phyloP scores from a whole-genome alignment of 768 basidiomycete species.

The Hysterangium stoloniferum region DNA sequence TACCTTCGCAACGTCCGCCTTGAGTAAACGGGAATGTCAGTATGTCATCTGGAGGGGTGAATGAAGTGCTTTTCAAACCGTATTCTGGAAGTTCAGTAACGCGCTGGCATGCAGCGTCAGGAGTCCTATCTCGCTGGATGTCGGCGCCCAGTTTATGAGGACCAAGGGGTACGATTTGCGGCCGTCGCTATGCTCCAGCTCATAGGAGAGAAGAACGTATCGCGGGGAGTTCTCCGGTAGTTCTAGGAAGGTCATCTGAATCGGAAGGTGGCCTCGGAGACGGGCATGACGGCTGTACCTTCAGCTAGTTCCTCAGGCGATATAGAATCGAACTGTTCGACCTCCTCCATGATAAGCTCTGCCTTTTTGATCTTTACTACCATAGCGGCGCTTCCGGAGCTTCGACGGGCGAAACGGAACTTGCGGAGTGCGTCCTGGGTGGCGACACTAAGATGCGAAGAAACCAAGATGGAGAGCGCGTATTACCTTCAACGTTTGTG shows the following conservation, averaged over 20 bases:
- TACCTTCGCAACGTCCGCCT: conserved; percentile 26
- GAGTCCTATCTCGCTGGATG: conserved; percentile 64
- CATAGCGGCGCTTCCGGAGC: conserved; percentile 64
- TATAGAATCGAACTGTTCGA: conserved; percentile 69
- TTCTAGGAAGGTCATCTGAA: conserved; percentile 37
- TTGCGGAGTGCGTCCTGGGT: conserved; percentile 58
- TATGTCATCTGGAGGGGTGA: neutral
- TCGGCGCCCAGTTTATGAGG: conserved; percentile 84
- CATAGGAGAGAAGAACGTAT: conserved; percentile 79
- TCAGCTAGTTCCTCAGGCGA: conserved; percentile 81
- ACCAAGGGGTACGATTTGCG: conserved; percentile 80
- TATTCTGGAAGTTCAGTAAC: conserved; percentile 68
- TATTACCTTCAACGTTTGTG: conserved; percentile 51
- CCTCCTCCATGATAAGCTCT: conserved; percentile 74
- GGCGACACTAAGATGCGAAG: neutral
- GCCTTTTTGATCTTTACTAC: conserved; percentile 88
- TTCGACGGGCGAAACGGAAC: conserved; percentile 66
- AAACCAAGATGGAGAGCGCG: neutral
- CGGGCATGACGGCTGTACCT: conserved; percentile 37
- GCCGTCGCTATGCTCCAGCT: conserved; percentile 72
- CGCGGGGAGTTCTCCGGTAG: conserved; percentile 83
- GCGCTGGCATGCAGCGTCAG: conserved; percentile 80
- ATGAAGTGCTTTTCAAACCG: conserved; percentile 37
- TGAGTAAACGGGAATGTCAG: neutral
- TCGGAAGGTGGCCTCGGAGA: neutral